Conservation (phyloP, 2,329 filamentous ascomycete genomes). For the Arthrobotrys pseudoclavata region DNA sequence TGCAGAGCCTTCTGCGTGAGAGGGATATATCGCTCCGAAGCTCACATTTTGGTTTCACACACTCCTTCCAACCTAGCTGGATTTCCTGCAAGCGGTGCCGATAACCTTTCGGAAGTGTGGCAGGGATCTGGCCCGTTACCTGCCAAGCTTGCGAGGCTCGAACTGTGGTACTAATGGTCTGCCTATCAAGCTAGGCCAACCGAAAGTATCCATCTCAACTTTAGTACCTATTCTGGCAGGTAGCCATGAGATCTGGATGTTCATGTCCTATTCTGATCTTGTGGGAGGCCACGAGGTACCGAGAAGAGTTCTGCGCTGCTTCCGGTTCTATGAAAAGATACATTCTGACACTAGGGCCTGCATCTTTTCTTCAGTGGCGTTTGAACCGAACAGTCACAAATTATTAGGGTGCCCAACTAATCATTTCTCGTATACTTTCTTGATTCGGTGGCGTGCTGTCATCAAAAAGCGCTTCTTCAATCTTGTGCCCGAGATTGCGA, state of each 20-base stretch:
- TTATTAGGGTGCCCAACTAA: slow-evolving; percentile 45
- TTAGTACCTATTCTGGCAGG: slow-evolving; percentile 59
- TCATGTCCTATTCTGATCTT: slow-evolving; percentile 28
- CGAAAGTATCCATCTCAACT: slow-evolving; percentile 53
- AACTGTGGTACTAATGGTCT: slow-evolving; percentile 47
- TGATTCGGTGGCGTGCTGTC: slow-evolving; percentile 43
- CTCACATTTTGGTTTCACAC: slow-evolving; percentile 19
- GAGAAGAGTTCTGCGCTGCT: slow-evolving; percentile 32
- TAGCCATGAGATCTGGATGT: slow-evolving; percentile 40
- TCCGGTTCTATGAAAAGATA: slow-evolving; percentile 53
- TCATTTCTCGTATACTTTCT: slow-evolving; percentile 53
- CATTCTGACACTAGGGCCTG: slow-evolving; percentile 53
- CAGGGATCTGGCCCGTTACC: slow-evolving; percentile 44
- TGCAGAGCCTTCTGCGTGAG: slow-evolving; percentile 13
- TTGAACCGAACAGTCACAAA: slow-evolving; percentile 53
- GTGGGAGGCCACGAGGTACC: slow-evolving; percentile 31
- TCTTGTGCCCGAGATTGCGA: slow-evolving; percentile 28
- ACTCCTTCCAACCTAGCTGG: slow-evolving; percentile 10
- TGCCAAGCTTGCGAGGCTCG: slow-evolving; percentile 38
- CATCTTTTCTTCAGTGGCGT: slow-evolving; percentile 48
- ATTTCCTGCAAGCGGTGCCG: slow-evolving; percentile 44
- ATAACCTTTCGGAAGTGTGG: slow-evolving; percentile 50
- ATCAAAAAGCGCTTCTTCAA: slow-evolving; percentile 36
- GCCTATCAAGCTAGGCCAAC: slow-evolving; percentile 47
- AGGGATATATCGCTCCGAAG: slow-evolving; percentile 35